Evolutionary conservation across 768 basidiomycete species (phyloP).

Genomic region (Trametes maxima): DNA sequence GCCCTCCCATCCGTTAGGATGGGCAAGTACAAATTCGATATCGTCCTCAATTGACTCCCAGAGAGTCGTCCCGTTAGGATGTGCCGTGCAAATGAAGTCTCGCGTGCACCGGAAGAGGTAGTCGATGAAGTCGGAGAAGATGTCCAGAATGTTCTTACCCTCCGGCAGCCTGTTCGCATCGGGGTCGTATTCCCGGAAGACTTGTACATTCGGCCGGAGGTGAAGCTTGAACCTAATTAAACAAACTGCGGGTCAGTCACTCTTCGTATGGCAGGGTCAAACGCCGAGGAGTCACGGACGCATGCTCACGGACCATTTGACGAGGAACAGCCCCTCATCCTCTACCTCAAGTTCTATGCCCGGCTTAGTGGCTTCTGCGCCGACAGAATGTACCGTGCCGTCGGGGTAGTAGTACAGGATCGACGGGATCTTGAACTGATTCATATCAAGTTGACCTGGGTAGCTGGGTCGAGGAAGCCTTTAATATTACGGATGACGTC

Average conservation of each 20-base stretch:
- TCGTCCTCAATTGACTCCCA: slow-evolving; percentile 47
- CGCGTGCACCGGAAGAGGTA: slow-evolving; percentile 49
- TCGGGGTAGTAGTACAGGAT: slow-evolving; percentile 48
- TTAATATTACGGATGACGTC: background rate
- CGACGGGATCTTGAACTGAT: slow-evolving; percentile 51
- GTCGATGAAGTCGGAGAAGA: slow-evolving; percentile 50
- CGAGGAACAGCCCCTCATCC: slow-evolving; percentile 37
- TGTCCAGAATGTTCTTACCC: slow-evolving; percentile 37
- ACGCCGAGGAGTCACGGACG: background rate
- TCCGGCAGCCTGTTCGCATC: slow-evolving; percentile 5
- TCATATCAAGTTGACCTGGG: slow-evolving; percentile 42
- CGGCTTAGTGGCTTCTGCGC: slow-evolving; percentile 48
- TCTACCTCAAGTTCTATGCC: slow-evolving; percentile 42
- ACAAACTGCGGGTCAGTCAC: background rate
- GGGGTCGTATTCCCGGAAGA: background rate
- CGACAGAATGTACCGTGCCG: slow-evolving; percentile 43
- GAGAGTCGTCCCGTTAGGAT: slow-evolving; percentile 44
- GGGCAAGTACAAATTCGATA: slow-evolving; percentile 56
- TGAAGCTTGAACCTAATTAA: slow-evolving; percentile 26
- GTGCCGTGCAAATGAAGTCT: slow-evolving; percentile 50
- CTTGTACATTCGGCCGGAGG: slow-evolving; percentile 15
- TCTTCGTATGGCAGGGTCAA: background rate
- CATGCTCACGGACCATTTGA: slow-evolving; percentile 20
- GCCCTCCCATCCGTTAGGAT: slow-evolving; percentile 71
- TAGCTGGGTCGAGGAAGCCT: slow-evolving; percentile 30